A percentile compares a stretch with the other conserved stretches of the same genome.
These are phyloP conservation scores for Aurifilum marmelostoma DNA, from an alignment of 2,329 filamentous ascomycete species.

Conservation along the genomic window DNA sequence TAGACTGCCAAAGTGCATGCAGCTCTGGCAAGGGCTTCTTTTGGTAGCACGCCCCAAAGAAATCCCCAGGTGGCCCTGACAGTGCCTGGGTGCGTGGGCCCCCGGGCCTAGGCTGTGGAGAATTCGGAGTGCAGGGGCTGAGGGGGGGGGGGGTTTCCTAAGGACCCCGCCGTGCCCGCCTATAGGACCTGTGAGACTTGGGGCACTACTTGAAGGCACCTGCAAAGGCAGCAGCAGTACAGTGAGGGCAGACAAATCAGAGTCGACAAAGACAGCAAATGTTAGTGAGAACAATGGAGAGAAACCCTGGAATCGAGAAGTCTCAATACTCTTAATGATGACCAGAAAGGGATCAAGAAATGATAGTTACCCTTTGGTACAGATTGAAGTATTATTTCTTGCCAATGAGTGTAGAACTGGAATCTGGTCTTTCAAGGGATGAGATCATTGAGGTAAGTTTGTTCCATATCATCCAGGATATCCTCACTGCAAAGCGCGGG, in stretches of 20 bases:
- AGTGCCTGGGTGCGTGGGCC: neutral
- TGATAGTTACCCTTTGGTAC: neutral
- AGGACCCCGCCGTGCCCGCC: no score
- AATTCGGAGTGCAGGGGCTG: neutral
- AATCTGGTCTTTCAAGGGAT: neutral
- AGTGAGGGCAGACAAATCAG: neutral
- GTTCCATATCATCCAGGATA: neutral
- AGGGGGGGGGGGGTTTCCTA: no score
- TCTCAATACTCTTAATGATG: neutral
- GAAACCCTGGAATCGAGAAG: neutral
- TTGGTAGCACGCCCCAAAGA: slow-evolving; percentile 3
- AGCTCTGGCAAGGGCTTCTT: neutral
- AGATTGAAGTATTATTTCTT: neutral
- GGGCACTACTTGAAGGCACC: neutral
- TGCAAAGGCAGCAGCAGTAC: neutral
- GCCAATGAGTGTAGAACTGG: neutral
- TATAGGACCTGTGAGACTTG: neutral
- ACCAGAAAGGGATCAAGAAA: neutral
- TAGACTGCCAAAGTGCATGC: neutral
- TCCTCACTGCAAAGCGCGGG: no score
- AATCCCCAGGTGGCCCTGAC: neutral
- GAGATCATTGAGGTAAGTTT: neutral
- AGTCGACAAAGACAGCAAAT: neutral
- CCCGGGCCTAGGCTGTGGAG: neutral
- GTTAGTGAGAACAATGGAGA: neutral